phyloP scores from a whole-genome alignment of 1,284 basidiomycete genomes.

The Coniferiporia sulphurascens region DNA sequence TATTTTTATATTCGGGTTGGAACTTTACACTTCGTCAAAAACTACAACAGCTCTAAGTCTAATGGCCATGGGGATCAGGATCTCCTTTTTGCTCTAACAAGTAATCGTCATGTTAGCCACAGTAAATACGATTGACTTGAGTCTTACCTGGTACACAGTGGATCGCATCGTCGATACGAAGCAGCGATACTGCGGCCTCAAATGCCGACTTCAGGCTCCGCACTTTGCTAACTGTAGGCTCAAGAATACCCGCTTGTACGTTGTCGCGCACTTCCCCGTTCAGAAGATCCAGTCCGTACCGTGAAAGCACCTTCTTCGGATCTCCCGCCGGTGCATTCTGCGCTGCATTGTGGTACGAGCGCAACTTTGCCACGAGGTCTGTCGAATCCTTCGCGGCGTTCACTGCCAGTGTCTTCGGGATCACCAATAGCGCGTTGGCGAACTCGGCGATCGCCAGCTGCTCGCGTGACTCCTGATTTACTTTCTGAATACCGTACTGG shows the following conservation, averaged over 20 bases:
- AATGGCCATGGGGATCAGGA: constrained; percentile 58
- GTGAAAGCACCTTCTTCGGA: constrained; percentile 91
- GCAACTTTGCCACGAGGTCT: constrained; percentile 93
- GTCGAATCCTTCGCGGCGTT: constrained; percentile 99
- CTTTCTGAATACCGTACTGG: constrained; percentile 17
- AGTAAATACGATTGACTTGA: background rate
- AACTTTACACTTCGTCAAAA: background rate
- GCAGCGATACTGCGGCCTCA: constrained; percentile 91
- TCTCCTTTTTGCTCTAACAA: constrained; percentile 64
- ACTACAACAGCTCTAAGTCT: constrained; percentile 7
- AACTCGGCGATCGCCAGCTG: constrained; percentile 99
- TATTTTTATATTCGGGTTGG: background rate
- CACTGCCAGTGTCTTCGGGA: constrained; percentile 95
- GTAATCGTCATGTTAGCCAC: background rate
- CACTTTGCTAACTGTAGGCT: constrained; percentile 97
- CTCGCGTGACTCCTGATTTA: constrained; percentile 84
- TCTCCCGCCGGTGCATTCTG: constrained; percentile 89
- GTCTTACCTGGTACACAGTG: constrained; percentile 58
- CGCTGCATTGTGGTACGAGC: constrained; percentile 96
- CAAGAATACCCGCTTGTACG: constrained; percentile 87
- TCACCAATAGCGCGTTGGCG: constrained; percentile 87
- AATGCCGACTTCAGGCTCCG: constrained; percentile 95
- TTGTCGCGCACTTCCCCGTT: constrained; percentile 96
- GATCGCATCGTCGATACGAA: constrained; percentile 95
- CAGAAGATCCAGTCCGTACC: constrained; percentile 93